These are phyloP conservation scores for Guillardia theta DNA, from an alignment of 78 protist species.

Conservation along the genomic window DNA sequence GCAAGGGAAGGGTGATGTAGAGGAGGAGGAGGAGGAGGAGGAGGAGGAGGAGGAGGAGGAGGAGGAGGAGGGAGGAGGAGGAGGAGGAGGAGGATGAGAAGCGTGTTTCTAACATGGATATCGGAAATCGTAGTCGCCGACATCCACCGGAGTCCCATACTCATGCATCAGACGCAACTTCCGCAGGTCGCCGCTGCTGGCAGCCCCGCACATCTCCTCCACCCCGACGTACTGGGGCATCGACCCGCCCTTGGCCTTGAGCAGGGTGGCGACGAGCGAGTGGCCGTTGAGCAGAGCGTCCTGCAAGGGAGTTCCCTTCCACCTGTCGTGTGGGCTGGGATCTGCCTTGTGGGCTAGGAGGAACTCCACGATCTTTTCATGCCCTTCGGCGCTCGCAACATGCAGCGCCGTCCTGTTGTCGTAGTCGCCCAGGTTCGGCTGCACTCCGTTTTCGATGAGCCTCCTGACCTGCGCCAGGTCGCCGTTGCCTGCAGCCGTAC, in stretches of 20 bases:
- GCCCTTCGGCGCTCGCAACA: constrained; percentile 8
- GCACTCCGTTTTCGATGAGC: background rate
- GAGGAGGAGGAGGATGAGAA: background rate
- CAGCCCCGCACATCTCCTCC: background rate
- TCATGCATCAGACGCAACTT: constrained; percentile 15
- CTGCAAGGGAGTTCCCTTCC: background rate
- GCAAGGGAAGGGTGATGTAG: background rate
- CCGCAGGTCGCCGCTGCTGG: constrained; percentile 32
- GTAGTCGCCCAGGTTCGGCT: constrained; percentile 13
- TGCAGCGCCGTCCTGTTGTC: constrained; percentile 21
- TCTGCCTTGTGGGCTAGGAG: background rate
- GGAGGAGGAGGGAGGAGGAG: background rate
- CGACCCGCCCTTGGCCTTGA: background rate
- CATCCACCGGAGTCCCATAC: background rate
- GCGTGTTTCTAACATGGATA: background rate
- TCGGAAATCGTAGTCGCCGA: constrained; percentile 23
- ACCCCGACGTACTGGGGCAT: background rate
- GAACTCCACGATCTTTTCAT: background rate
- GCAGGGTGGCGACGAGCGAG: background rate
- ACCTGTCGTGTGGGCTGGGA: background rate
- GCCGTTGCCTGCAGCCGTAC: background rate
- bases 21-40: background rate
- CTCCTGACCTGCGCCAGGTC: background rate
- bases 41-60: background rate
- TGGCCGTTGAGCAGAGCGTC: background rate